Conservation (phyloP, 75 land plant genomes). For the Chamaecyparis obtusa region DNA sequence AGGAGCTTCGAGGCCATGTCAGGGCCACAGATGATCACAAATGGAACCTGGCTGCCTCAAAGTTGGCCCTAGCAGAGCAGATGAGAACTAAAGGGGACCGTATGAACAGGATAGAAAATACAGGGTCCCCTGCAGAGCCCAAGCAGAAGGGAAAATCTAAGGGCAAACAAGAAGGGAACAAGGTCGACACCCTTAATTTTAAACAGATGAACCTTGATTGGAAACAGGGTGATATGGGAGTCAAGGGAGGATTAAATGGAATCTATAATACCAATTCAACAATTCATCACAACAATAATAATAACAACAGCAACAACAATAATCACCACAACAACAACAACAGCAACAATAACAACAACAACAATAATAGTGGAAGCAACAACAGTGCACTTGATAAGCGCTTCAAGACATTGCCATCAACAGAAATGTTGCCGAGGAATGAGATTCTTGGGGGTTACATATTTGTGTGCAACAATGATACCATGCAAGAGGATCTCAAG, state of each 20-base stretch:
- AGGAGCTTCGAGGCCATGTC: constrained; percentile 63
- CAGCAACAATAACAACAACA: constrained; percentile 20
- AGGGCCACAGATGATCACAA: constrained; percentile 62
- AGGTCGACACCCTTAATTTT: constrained; percentile 45
- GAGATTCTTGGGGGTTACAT: constrained; percentile 96
- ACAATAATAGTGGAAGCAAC: constrained; percentile 22
- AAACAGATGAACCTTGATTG: constrained; percentile 44
- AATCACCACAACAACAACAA: constrained; percentile 5
- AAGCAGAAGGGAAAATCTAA: constrained; percentile 41
- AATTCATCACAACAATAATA: constrained; percentile 25
- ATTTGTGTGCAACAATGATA: constrained; percentile 98
- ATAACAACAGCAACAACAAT: constrained; percentile 9
- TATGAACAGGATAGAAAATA: constrained; percentile 51
- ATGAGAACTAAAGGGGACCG: constrained; percentile 55
- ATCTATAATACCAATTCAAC: constrained; percentile 44
- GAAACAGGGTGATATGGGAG: constrained; percentile 27
- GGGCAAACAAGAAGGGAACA: constrained; percentile 50
- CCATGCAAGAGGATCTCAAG: constrained; percentile 97
- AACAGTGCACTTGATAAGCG: constrained; percentile 65
- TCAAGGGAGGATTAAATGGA: constrained; percentile 33
- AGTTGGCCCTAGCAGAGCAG: constrained; percentile 64
- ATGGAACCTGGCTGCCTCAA: constrained; percentile 56
- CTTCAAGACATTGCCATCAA: constrained; percentile 84
- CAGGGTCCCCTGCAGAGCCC: constrained; percentile 30
- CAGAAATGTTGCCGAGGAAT: constrained; percentile 86